phyloP scores from a whole-genome alignment of 768 basidiomycete genomes.

The Leccinum broughii region DNA sequence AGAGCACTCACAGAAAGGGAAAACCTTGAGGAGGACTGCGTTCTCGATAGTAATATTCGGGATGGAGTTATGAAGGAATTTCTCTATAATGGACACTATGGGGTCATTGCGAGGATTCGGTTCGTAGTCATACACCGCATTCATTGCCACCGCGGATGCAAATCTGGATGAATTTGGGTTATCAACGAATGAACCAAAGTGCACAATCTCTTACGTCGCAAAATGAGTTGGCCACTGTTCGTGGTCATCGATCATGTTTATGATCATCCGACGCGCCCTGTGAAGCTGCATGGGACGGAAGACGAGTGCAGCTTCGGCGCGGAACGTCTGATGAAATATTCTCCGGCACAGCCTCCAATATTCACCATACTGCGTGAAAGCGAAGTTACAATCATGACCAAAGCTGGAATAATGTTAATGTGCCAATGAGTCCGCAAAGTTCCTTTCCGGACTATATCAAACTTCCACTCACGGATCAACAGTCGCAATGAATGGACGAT shows the following conservation, averaged over 20 bases:
- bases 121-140: no score
- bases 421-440: not conserved
- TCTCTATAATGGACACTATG: no score
- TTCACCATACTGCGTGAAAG: not conserved
- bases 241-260: constrained; percentile 13
- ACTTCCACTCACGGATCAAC: constrained; percentile 3
- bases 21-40: no score
- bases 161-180: no score
- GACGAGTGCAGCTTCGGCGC: not conserved
- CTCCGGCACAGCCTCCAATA: constrained; percentile 13
- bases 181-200: no score
- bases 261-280: constrained; percentile 11
- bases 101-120: no score
- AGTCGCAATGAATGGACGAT: constrained; percentile 3
- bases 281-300: constrained; percentile 21
- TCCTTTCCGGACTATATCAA: not conserved
- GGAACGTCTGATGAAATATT: constrained; percentile 23
- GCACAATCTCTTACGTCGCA: not conserved
- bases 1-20: no score
- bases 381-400: constrained; percentile 1
- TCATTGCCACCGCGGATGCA: no score
- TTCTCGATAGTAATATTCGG: no score
- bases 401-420: not conserved
- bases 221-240: not conserved
- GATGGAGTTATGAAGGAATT: no score